These are phyloP conservation scores for Schwanniomyces sp. DNA, from an alignment of 805 yeast genomes.

Conservation along the genomic window DNA sequence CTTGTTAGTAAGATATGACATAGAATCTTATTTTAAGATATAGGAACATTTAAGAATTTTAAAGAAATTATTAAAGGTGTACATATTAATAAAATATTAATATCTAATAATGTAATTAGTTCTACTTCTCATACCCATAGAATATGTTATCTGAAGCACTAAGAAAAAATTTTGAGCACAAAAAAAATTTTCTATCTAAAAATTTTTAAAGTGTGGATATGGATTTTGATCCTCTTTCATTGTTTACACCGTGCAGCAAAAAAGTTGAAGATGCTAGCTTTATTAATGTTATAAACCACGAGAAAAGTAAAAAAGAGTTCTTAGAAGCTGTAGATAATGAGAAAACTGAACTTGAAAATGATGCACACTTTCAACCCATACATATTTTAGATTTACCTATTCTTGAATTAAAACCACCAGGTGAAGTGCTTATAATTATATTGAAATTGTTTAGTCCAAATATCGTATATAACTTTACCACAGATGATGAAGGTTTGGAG, in stretches of 20 bases:
- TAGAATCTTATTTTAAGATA: too few relatives aligned
- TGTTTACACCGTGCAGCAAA: slow-evolving; percentile 29
- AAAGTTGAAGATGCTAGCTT: slow-evolving; percentile 3
- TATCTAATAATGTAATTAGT: too few relatives aligned
- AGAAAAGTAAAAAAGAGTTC: not conserved
- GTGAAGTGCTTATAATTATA: slow-evolving; percentile 41
- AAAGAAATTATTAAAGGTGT: too few relatives aligned
- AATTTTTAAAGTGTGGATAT: slow-evolving; percentile 9
- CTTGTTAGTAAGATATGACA: too few relatives aligned
- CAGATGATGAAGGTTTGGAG: slow-evolving; percentile 3
- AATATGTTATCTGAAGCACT: not conserved
- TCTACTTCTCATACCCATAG: too few relatives aligned
- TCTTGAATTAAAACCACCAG: slow-evolving; percentile 47
- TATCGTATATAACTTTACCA: slow-evolving; percentile 51
- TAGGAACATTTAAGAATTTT: too few relatives aligned
- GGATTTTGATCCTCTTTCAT: slow-evolving; percentile 44
- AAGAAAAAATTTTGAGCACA: not conserved
- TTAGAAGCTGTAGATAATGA: not conserved
- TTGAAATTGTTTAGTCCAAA: slow-evolving; percentile 51
- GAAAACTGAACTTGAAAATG: slow-evolving; percentile 3
- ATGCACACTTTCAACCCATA: slow-evolving; percentile 31
- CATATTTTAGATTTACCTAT: slow-evolving; percentile 63
- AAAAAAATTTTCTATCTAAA: not conserved
- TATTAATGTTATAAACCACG: not conserved
- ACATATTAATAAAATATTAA: not conserved